These are phyloP conservation scores for Coemansia sp. DNA, from an alignment of 192 early-diverging fungal species.

Conservation along the genomic window DNA sequence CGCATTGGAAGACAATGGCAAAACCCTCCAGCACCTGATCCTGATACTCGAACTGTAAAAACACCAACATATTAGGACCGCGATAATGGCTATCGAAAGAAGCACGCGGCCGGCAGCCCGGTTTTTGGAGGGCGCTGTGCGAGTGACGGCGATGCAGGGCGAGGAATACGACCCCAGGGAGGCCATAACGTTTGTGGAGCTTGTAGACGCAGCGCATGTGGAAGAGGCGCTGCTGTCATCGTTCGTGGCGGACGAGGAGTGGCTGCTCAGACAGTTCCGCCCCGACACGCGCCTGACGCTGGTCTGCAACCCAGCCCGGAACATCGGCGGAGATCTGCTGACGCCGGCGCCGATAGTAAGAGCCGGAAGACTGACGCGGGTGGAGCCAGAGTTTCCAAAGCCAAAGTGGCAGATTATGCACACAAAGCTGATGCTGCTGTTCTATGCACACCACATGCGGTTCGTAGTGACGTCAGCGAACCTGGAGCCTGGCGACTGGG, in stretches of 20 bases:
- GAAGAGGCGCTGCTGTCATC: constrained; percentile 14
- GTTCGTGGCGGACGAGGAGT: constrained; percentile 21
- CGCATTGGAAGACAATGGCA: not conserved
- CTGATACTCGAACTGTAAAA: too few species aligned
- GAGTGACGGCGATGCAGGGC: constrained; percentile 12
- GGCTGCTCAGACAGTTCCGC: constrained; percentile 17
- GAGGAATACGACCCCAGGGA: not conserved
- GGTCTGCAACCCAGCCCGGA: constrained; percentile 4
- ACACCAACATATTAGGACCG: too few species aligned
- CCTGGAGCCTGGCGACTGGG: constrained; percentile 28
- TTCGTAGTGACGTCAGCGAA: constrained; percentile 27
- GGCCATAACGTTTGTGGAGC: constrained; percentile 7
- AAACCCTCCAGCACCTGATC: too few species aligned
- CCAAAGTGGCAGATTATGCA: constrained; percentile 32
- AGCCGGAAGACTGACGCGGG: not conserved
- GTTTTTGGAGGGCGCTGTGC: constrained; percentile 17
- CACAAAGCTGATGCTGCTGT: constrained; percentile 31
- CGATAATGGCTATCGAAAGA: too few species aligned
- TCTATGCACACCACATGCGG: constrained; percentile 13
- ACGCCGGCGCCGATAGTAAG: not conserved
- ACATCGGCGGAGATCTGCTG: not conserved
- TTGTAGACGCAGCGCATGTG: constrained; percentile 13
- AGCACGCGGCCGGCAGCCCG: not conserved
- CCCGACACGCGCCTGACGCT: constrained; percentile 6
- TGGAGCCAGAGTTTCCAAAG: constrained; percentile 14